A percentile compares a stretch with the other conserved stretches of the same genome.
phyloP scores from a whole-genome alignment of 2,329 filamentous ascomycete species.

The Fusarium sp. region DNA sequence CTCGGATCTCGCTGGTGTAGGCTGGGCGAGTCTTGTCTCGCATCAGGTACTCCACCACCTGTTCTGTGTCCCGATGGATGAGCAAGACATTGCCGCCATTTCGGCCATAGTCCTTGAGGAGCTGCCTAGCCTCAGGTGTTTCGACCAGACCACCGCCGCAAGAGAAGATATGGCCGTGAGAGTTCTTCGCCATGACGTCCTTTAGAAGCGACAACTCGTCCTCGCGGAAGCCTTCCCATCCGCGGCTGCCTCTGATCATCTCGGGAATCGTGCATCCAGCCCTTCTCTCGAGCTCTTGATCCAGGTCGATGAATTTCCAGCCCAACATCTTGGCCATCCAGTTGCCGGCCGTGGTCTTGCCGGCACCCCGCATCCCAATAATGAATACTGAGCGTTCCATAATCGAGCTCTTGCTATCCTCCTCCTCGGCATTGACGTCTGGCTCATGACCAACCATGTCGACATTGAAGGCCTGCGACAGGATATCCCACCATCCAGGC shows the following conservation, averaged over 20 bases:
- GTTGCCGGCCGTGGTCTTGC: constrained; percentile 92
- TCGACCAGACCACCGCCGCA: constrained; percentile 96
- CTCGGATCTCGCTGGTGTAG: constrained; percentile 91
- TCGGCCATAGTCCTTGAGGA: constrained; percentile 79
- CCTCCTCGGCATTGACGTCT: constrained; percentile 28
- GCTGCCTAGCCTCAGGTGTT: constrained; percentile 79
- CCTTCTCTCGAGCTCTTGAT: constrained; percentile 84
- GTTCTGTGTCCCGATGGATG: constrained; percentile 87
- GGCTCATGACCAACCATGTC: constrained; percentile 80
- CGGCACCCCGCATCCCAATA: constrained; percentile 96
- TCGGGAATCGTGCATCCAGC: constrained; percentile 85
- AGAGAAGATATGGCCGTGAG: constrained; percentile 85
- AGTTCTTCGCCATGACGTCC: constrained; percentile 79
- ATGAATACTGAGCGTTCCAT: constrained; percentile 83
- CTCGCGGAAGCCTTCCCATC: constrained; percentile 90
- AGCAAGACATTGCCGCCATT: constrained; percentile 86
- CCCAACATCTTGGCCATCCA: constrained; percentile 84
- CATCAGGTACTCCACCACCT: constrained; percentile 89
- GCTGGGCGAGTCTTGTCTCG: constrained; percentile 92
- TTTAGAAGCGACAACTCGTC: constrained; percentile 82
- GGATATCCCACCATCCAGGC: constrained; percentile 97
- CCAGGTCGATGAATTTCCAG: constrained; percentile 86
- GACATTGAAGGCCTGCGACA: constrained; percentile 83
- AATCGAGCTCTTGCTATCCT: constrained; percentile 2
- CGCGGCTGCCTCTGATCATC: constrained; percentile 76